These are phyloP conservation scores for Poronia punctata DNA, from an alignment of 495 filamentous ascomycete genomes.

Conservation along the genomic window DNA sequence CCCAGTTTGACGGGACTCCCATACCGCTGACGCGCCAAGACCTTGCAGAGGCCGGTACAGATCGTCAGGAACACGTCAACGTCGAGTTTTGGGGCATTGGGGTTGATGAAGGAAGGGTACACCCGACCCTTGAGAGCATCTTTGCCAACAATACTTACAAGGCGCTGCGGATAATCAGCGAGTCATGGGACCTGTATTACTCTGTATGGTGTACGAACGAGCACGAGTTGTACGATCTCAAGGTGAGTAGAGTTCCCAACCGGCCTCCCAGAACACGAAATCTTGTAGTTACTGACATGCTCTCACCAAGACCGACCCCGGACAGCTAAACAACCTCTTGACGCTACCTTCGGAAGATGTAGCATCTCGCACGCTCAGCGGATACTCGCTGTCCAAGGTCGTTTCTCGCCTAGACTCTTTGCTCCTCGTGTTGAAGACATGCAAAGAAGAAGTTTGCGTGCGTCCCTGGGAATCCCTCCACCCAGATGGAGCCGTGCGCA, in stretches of 20 bases:
- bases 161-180: slow-evolving; percentile 36
- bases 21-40: slow-evolving; percentile 25
- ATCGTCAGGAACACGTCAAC: slow-evolving; percentile 39
- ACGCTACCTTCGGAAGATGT: too few relatives aligned
- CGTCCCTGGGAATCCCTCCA: slow-evolving; percentile 45
- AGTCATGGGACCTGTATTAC: slow-evolving; percentile 42
- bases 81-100: slow-evolving; percentile 46
- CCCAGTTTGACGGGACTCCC: slow-evolving; percentile 15
- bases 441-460: slow-evolving; percentile 38
- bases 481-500: slow-evolving; percentile 16
- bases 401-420: slow-evolving; percentile 41
- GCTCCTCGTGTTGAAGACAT: slow-evolving; percentile 46
- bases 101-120: slow-evolving; percentile 33
- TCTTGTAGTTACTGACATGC: too few relatives aligned
- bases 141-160: slow-evolving; percentile 44
- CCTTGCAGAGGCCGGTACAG: slow-evolving; percentile 6
- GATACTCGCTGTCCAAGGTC: slow-evolving; percentile 22
- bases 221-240: slow-evolving; percentile 47
- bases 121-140: not conserved
- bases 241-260: too few relatives aligned
- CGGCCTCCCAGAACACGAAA: too few relatives aligned
- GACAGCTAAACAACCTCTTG: slow-evolving; percentile 12
- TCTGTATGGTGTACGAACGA: slow-evolving; percentile 47
- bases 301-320: slow-evolving; percentile 7
- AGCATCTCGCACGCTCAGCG: too few relatives aligned